A percentile compares a stretch with the other conserved stretches of the same genome.
phyloP scores from a whole-genome alignment of 805 yeast species.

The Saturnispora dispora region DNA sequence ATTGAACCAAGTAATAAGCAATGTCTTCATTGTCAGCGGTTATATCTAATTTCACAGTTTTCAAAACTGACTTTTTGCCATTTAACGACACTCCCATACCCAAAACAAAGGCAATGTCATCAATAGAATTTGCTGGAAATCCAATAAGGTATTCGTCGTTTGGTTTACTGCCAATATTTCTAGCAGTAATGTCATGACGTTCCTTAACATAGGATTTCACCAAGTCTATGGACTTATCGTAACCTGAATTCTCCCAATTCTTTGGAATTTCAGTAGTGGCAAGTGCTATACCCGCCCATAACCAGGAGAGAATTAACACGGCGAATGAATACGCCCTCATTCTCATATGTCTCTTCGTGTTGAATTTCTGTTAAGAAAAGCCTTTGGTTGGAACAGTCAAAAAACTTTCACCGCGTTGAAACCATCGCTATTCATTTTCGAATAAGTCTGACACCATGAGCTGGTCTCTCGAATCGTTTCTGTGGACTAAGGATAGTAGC shows the following conservation, averaged over 20 bases:
- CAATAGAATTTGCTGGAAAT: constrained; percentile 37
- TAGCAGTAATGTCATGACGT: constrained; percentile 42
- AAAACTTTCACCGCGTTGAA: not conserved
- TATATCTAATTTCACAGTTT: constrained; percentile 7
- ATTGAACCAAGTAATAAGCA: constrained; percentile 38
- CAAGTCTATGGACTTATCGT: constrained; percentile 54
- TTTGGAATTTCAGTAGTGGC: not conserved
- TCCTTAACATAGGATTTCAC: constrained; percentile 59
- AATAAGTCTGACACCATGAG: constrained; percentile 1
- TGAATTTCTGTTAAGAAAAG: not conserved
- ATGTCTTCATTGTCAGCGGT: constrained; percentile 13
- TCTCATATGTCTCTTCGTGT: not conserved
- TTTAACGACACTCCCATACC: constrained; percentile 16
- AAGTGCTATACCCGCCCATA: not conserved
- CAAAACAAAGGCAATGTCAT: constrained; percentile 21
- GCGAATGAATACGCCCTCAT: not conserved
- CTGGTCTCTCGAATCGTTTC: constrained; percentile 1
- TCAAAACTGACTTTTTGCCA: constrained; percentile 17
- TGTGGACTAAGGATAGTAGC: not conserved
- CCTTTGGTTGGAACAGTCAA: not conserved
- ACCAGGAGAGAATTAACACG: not conserved
- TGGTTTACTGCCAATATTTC: constrained; percentile 50
- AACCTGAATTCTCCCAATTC: constrained; percentile 49
- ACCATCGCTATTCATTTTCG: not conserved
- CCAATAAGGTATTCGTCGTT: constrained; percentile 48